phyloP scores from a whole-genome alignment of 352 stramenopile genomes.

The Pythium chondricola region DNA sequence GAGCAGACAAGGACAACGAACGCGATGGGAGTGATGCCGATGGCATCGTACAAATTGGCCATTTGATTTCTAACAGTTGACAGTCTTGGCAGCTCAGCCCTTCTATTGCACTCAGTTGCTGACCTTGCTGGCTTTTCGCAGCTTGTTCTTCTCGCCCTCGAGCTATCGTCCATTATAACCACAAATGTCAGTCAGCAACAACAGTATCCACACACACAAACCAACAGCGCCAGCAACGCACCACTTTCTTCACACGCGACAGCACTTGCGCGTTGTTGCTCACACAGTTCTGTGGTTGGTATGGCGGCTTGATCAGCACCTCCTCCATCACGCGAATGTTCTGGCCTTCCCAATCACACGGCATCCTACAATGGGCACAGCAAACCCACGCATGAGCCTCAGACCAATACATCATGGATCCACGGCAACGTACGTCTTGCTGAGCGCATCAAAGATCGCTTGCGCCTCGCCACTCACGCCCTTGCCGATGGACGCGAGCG shows the following conservation, averaged over 20 bases:
- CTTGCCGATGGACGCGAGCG: constrained; percentile 77
- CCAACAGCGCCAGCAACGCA: constrained; percentile 19
- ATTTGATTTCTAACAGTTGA: too few species aligned
- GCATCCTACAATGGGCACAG: constrained; percentile 42
- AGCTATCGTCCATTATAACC: constrained; percentile 22
- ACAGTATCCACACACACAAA: neutral
- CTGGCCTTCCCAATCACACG: constrained; percentile 72
- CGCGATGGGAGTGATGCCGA: too few species aligned
- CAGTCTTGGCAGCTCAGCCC: too few species aligned
- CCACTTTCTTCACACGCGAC: constrained; percentile 81
- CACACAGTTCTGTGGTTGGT: constrained; percentile 72
- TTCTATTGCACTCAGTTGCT: too few species aligned
- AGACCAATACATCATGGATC: neutral
- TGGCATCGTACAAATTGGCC: too few species aligned
- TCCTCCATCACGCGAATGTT: constrained; percentile 85
- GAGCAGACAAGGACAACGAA: too few species aligned
- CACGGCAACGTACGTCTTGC: constrained; percentile 71
- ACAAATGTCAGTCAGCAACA: neutral
- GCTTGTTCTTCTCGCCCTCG: constrained; percentile 70
- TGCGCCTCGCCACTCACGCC: constrained; percentile 64
- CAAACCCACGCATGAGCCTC: neutral
- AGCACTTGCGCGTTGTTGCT: constrained; percentile 70
- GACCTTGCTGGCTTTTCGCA: constrained; percentile 53
- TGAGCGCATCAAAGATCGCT: constrained; percentile 81
- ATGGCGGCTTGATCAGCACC: constrained; percentile 80